Evolutionary conservation across 164 flowering plant species (phyloP).

Genomic region (Annona cherimola): DNA sequence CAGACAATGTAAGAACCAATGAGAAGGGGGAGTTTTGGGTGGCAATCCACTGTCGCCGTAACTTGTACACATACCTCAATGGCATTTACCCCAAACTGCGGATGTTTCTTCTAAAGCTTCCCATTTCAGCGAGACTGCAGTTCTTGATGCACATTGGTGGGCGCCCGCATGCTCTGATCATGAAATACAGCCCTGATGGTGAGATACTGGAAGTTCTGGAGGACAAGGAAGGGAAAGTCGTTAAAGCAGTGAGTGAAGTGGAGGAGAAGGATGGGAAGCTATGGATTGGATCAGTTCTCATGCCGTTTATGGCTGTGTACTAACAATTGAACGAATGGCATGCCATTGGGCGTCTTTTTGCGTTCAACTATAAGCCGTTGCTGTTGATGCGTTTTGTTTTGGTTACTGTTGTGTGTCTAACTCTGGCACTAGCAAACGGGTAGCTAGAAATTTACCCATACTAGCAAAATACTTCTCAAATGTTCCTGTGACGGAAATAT

Average conservation of each 20-base stretch:
- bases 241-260: slow-evolving; percentile 79
- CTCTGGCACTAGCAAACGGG: too few relatives aligned
- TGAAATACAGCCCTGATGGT: slow-evolving; percentile 73
- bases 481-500: too few relatives aligned
- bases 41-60: slow-evolving; percentile 60
- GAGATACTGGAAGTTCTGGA: slow-evolving; percentile 64
- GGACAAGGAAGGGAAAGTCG: slow-evolving; percentile 80
- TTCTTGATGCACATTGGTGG: slow-evolving; percentile 49
- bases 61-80: slow-evolving; percentile 24
- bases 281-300: slow-evolving; percentile 90
- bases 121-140: slow-evolving; percentile 49
- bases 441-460: too few relatives aligned
- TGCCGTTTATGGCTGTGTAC: slow-evolving; percentile 78
- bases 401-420: too few relatives aligned
- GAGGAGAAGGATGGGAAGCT: slow-evolving; percentile 89
- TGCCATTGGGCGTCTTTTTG: not conserved
- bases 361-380: not conserved
- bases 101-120: slow-evolving; percentile 57
- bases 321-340: slow-evolving; percentile 22
- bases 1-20: slow-evolving; percentile 85
- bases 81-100: slow-evolving; percentile 47
- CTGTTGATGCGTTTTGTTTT: not conserved
- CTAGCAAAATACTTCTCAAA: too few relatives aligned
- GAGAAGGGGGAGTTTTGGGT: slow-evolving; percentile 91
- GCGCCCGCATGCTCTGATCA: slow-evolving; percentile 41